A percentile compares a stretch with the other conserved stretches of the same genome.
Evolutionary conservation across 192 early-diverging fungal species (phyloP).

Genomic region (Entomortierella chlamydospora): DNA sequence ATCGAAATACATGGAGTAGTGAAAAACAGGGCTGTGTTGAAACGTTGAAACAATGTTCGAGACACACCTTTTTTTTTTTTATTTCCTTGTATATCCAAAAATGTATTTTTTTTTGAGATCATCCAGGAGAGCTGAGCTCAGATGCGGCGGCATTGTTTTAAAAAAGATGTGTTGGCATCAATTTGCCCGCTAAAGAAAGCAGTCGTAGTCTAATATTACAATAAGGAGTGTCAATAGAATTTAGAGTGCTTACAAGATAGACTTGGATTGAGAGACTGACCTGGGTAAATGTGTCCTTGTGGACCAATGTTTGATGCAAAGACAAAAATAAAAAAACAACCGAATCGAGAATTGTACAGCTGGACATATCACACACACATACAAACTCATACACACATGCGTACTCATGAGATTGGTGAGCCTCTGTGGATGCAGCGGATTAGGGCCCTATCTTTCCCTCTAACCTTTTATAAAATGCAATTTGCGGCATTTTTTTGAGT

Average conservation of each 20-base stretch:
- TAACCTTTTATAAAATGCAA: background rate
- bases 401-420: background rate
- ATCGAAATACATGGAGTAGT: too few species aligned
- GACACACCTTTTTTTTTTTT: background rate
- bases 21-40: background rate
- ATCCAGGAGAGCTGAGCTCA: too few species aligned
- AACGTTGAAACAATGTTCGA: background rate
- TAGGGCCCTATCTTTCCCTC: too few species aligned
- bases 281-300: conserved; percentile 28
- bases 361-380: too few species aligned
- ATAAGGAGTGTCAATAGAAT: too few species aligned
- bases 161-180: background rate
- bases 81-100: too few species aligned
- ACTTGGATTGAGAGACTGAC: background rate
- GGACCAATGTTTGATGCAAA: background rate
- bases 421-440: background rate
- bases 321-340: too few species aligned
- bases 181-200: too few species aligned
- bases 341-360: conserved; percentile 4
- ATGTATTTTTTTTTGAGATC: too few species aligned
- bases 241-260: background rate
- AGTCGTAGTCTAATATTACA: too few species aligned
- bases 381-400: too few species aligned
- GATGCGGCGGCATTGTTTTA: too few species aligned
- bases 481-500: conserved; percentile 20